phyloP scores from a whole-genome alignment of 192 early-diverging fungal genomes.

The Umbelopsis ramanniana region DNA sequence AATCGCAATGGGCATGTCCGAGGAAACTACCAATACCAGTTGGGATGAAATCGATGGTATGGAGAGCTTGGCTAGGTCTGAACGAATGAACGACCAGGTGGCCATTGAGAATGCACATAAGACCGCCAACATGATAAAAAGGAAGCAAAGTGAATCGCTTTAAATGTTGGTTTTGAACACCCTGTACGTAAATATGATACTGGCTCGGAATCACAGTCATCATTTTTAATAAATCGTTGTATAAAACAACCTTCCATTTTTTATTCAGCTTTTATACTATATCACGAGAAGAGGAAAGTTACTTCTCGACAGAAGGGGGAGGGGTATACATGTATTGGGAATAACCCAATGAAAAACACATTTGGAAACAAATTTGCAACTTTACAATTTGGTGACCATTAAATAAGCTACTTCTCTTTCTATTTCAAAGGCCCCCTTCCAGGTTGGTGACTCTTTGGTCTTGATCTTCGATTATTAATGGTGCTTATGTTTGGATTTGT shows the following conservation, averaged over 20 bases:
- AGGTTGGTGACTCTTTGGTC: neutral
- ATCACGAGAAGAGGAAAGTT: neutral
- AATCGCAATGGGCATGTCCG: conserved; percentile 19
- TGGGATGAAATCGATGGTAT: conserved; percentile 19
- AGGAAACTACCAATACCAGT: neutral
- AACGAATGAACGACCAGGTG: neutral
- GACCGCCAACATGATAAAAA: conserved; percentile 18
- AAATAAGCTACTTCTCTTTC: neutral
- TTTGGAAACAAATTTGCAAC: neutral
- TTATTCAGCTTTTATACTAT: too few relatives aligned
- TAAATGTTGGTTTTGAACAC: neutral
- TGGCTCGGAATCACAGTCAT: neutral
- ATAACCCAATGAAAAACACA: neutral
- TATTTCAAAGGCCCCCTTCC: neutral
- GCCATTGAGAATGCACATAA: conserved; percentile 17
- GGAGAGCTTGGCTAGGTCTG: neutral
- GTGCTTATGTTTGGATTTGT: neutral
- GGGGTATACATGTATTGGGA: conserved; percentile 2
- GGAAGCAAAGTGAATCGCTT: neutral
- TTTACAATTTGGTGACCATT: neutral
- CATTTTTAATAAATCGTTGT: neutral
- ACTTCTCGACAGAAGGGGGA: neutral
- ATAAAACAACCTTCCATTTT: too few relatives aligned
- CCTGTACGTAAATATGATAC: neutral
- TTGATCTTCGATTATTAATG: neutral